phyloP scores from a whole-genome alignment of 1,284 basidiomycete species.

The Rhodotorula sp. region DNA sequence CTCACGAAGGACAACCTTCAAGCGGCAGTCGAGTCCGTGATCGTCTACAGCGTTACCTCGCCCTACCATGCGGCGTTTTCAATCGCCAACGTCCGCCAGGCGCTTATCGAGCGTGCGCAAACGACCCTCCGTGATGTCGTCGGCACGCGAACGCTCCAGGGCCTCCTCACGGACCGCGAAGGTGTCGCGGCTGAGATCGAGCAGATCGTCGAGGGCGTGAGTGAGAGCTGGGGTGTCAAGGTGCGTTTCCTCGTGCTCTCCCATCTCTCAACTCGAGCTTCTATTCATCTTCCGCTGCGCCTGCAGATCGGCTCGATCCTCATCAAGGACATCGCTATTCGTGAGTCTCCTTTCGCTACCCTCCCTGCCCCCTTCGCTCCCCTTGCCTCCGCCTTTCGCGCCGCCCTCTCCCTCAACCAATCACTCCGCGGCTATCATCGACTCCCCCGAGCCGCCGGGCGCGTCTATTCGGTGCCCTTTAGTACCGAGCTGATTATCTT shows the following conservation, averaged over 20 bases:
- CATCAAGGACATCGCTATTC: constrained; percentile 75
- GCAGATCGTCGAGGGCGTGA: constrained; percentile 68
- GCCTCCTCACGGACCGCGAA: constrained; percentile 74
- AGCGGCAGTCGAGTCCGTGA: constrained; percentile 81
- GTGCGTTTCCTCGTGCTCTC: constrained; percentile 22
- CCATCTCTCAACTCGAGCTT: background rate
- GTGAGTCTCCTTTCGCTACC: background rate
- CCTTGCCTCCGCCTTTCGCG: no score
- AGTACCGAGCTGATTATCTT: no score
- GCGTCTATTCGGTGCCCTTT: no score
- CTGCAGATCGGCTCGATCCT: background rate
- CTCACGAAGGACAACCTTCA: constrained; percentile 78
- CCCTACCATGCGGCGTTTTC: constrained; percentile 91
- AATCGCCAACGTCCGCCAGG: constrained; percentile 81
- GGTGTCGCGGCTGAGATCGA: constrained; percentile 94
- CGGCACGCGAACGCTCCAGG: constrained; percentile 58
- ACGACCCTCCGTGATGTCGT: constrained; percentile 91
- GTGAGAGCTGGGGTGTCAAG: constrained; percentile 82
- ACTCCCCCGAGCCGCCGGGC: no score
- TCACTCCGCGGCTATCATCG: no score
- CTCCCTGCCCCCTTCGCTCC: no score
- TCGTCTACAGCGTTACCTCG: constrained; percentile 68
- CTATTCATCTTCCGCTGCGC: no score
- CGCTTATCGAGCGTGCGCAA: constrained; percentile 89
- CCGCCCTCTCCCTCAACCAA: no score